phyloP scores from a whole-genome alignment of 306 rosid species.

The Corylus heterophylla region DNA sequence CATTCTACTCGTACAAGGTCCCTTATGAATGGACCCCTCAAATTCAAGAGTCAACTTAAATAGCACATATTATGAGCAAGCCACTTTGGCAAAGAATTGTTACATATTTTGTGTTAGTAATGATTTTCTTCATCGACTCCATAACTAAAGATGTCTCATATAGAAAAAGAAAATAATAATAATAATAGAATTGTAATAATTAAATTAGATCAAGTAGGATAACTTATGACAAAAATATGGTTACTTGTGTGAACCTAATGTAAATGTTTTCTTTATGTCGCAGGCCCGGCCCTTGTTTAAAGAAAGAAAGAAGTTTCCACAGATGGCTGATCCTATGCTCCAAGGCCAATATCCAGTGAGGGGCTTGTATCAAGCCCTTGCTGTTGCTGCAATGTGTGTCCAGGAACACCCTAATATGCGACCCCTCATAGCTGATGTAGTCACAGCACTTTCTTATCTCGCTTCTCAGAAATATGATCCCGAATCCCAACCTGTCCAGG shows the following conservation, averaged over 20 bases:
- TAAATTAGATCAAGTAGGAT: not conserved
- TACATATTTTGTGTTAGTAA: not conserved
- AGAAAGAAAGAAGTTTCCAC: constrained; percentile 51
- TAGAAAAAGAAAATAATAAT: not conserved
- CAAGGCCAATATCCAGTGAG: constrained; percentile 60
- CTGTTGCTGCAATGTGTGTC: constrained; percentile 65
- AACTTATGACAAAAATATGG: not conserved
- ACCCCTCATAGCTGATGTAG: constrained; percentile 59
- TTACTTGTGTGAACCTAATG: not conserved
- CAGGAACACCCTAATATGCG: constrained; percentile 64
- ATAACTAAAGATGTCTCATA: not conserved
- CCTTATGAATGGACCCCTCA: not conserved
- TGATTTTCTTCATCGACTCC: not conserved
- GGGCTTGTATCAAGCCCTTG: constrained; percentile 63
- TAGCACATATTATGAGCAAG: not conserved
- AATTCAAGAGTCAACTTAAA: constrained; percentile 4
- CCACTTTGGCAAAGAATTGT: not conserved
- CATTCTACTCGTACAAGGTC: not conserved
- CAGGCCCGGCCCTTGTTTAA: constrained; percentile 62
- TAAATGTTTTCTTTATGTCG: constrained; percentile 15
- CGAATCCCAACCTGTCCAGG: constrained; percentile 35
- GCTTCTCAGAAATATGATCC: constrained; percentile 52
- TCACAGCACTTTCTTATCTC: constrained; percentile 56
- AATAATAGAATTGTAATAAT: not conserved
- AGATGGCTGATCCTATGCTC: constrained; percentile 56